Evolutionary conservation across 345 rosid species (phyloP), one percentile per base, ranked within the genome.

Genomic region (Microcos paniculata): DNA sequence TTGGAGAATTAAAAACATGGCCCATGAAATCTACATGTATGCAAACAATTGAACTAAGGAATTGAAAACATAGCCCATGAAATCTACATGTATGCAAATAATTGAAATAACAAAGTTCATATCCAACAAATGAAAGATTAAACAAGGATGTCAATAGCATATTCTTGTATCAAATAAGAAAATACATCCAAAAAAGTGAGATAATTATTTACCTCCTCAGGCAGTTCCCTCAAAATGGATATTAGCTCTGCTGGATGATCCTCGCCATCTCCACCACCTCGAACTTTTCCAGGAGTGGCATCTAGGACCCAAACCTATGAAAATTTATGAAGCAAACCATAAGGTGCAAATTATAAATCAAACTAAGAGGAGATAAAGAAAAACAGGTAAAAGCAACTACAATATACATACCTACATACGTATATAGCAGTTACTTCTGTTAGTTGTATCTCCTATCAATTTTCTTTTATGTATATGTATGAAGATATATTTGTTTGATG

Each of bases 211-310:
- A 93, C 99, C 88, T 91, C 88, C 80, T 87, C 82, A 43, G 96
- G 97, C 77, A 95, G 77, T 77, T 77, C 84, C 63, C 83, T 82
- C 16, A 93, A 87, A 82, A 90, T 87, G 73, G 92, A 87, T 59
- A 95, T 95, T 40, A 95, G 85, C 69, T 91, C 93, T 71, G 87
- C 89, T 3, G 99, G 99, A 85, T 90, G 99, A 79, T 91, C 98
- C 30, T 95, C 97, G 70, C 93, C 92, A 84, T 90, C 90, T 80
- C 90, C 90, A 80, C 94, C 96, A 70, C 94, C 90, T 68, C 90
- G 83, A 67, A 93, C 98, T 85, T 90, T 91, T 74, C 99, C 99
- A 76, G 99, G 99, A 77, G 96, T 95, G 67, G 99, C 93, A 89
- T 95, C 99, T 76, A 95, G 84, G 73, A 91, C 94, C 99, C 99